Percentiles rank a stretch among this genome's conserved stretches.
These are phyloP conservation scores for Ogataea methylovora DNA, from an alignment of 805 yeast species.

Conservation along the genomic window DNA sequence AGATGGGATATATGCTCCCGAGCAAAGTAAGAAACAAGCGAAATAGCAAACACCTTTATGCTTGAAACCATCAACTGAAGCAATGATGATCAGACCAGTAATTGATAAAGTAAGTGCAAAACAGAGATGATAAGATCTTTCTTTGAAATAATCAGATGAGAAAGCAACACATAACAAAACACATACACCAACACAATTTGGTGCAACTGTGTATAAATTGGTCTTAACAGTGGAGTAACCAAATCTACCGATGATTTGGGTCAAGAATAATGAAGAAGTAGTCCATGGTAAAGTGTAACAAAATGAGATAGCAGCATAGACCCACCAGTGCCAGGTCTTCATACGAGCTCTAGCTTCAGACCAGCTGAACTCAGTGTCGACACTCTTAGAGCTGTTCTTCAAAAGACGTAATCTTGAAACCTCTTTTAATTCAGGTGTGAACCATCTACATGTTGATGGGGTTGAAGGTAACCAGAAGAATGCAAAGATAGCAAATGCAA, in stretches of 20 bases:
- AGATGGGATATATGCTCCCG: slow-evolving; percentile 12
- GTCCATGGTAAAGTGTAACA: slow-evolving; percentile 11
- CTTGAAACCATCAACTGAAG: slow-evolving; percentile 7
- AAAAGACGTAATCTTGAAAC: slow-evolving; percentile 4
- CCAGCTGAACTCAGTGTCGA: slow-evolving; percentile 6
- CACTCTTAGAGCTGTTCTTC: background rate
- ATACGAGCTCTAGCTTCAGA: slow-evolving; percentile 4
- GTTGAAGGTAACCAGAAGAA: slow-evolving; percentile 11
- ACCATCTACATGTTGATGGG: slow-evolving; percentile 6
- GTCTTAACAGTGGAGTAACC: slow-evolving; percentile 9
- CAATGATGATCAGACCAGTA: slow-evolving; percentile 8
- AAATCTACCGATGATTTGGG: slow-evolving; percentile 9
- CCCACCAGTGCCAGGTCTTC: slow-evolving; percentile 11
- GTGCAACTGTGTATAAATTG: slow-evolving; percentile 11
- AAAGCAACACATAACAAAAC: slow-evolving; percentile 5
- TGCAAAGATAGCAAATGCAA: slow-evolving; percentile 23
- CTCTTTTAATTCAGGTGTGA: slow-evolving; percentile 6
- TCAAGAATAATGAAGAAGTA: slow-evolving; percentile 10
- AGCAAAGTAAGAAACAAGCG: slow-evolving; percentile 11
- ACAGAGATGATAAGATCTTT: slow-evolving; percentile 11
- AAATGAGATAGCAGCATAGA: slow-evolving; percentile 7
- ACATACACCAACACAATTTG: slow-evolving; percentile 11
- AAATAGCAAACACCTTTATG: slow-evolving; percentile 10
- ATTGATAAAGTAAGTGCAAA: slow-evolving; percentile 9
- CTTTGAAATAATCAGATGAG: slow-evolving; percentile 9